Evolutionary conservation across 495 filamentous ascomycete genomes (phyloP).

Genomic region (Aeminium ludgeri): DNA sequence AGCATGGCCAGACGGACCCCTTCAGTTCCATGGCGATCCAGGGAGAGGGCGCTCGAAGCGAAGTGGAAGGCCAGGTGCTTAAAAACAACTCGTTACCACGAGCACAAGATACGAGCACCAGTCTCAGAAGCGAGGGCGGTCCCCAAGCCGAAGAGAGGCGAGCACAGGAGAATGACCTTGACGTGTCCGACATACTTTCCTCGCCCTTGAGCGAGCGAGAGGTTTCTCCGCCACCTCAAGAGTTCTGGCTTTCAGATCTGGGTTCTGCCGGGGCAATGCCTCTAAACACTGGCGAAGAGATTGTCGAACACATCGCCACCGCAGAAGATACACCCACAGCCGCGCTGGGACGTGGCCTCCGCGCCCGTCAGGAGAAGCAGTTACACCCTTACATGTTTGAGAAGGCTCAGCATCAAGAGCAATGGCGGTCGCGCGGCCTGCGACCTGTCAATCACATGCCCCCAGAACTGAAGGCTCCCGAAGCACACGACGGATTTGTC

Average conservation of each 20-base stretch:
- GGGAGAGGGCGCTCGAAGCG: no score
- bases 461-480: not conserved
- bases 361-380: slow-evolving; percentile 22
- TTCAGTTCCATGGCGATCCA: no score
- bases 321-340: not conserved
- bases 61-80: no score
- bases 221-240: slow-evolving; percentile 1
- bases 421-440: slow-evolving; percentile 19
- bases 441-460: slow-evolving; percentile 14
- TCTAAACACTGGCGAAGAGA: not conserved
- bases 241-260: not conserved
- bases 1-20: no score
- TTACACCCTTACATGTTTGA: slow-evolving; percentile 26
- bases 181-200: not conserved
- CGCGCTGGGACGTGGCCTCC: slow-evolving; percentile 10
- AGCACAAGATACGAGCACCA: no score
- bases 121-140: no score
- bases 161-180: no score
- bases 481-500: slow-evolving; percentile 7
- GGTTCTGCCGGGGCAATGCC: not conserved
- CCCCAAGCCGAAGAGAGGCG: no score
- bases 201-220: slow-evolving; percentile 11
- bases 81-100: no score
- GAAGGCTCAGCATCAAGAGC: slow-evolving; percentile 18
- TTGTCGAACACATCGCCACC: not conserved